phyloP scores from a whole-genome alignment of 495 filamentous ascomycete species.

The Cudoniella acicularis region DNA sequence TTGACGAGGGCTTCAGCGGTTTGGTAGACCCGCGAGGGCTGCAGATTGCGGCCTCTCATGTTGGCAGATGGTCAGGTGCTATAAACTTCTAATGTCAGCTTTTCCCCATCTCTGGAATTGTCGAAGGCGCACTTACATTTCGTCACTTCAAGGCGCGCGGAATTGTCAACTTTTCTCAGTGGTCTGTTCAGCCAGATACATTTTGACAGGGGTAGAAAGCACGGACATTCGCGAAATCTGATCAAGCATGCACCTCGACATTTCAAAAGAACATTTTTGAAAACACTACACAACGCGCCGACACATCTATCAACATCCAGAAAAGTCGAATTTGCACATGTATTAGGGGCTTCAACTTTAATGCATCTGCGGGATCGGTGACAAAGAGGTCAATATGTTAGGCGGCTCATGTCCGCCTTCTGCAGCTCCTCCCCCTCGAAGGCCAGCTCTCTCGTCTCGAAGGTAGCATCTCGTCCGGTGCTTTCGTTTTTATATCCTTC shows the following conservation, averaged over 20 bases:
- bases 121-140: neutral
- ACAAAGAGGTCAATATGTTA: slow-evolving; percentile 55
- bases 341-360: neutral
- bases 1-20: slow-evolving; percentile 56
- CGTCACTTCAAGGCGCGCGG: neutral
- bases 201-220: neutral
- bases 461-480: slow-evolving; percentile 42
- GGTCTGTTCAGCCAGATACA: neutral
- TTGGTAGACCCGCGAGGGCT: slow-evolving; percentile 68
- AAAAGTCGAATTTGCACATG: neutral
- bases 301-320: neutral
- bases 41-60: slow-evolving; percentile 72
- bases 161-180: neutral
- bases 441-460: slow-evolving; percentile 45
- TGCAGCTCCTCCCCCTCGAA: slow-evolving; percentile 49
- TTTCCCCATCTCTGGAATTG: neutral
- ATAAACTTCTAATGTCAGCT: neutral
- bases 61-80: slow-evolving; percentile 4
- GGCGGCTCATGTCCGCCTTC: slow-evolving; percentile 61
- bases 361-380: slow-evolving; percentile 18
- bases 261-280: neutral
- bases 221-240: neutral
- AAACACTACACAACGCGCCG: neutral
- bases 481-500: slow-evolving; percentile 38
- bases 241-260: neutral